These are phyloP conservation scores for Cercospora nicotianae DNA, from an alignment of 2,329 filamentous ascomycete genomes.

Conservation along the genomic window DNA sequence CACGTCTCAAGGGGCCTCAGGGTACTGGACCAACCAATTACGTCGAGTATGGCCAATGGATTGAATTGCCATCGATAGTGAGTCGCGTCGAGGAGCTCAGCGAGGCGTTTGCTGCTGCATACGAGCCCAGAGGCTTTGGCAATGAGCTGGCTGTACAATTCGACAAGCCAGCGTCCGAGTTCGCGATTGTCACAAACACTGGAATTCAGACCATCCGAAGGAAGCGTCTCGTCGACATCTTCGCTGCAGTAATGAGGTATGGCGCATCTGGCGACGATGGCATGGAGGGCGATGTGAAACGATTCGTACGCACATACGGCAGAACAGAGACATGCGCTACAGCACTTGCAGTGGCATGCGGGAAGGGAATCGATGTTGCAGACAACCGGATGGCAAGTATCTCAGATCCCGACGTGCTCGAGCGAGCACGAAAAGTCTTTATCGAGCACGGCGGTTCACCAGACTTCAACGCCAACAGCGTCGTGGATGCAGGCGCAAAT, in stretches of 20 bases:
- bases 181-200: slow-evolving; percentile 87
- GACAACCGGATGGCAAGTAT: slow-evolving; percentile 69
- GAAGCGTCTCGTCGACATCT: slow-evolving; percentile 84
- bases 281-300: slow-evolving; percentile 76
- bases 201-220: slow-evolving; percentile 85
- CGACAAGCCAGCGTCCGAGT: slow-evolving; percentile 75
- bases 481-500: slow-evolving; percentile 59
- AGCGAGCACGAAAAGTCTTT: slow-evolving; percentile 81
- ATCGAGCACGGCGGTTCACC: slow-evolving; percentile 91
- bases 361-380: slow-evolving; percentile 80
- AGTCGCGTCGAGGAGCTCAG: slow-evolving; percentile 79
- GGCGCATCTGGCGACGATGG: slow-evolving; percentile 68
- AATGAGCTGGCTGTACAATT: slow-evolving; percentile 98
- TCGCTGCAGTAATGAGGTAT: slow-evolving; percentile 75
- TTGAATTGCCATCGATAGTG: slow-evolving; percentile 70
- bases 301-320: slow-evolving; percentile 83
- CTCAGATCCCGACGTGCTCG: slow-evolving; percentile 80
- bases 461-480: slow-evolving; percentile 71
- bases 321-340: slow-evolving; percentile 86
- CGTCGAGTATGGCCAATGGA: slow-evolving; percentile 77
- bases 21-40: slow-evolving; percentile 57
- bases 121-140: slow-evolving; percentile 75
- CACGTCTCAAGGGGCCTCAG: slow-evolving; percentile 51
- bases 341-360: slow-evolving; percentile 90
- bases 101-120: slow-evolving; percentile 67